Conservation (phyloP, 2,329 filamentous ascomycete genomes). For the Aspergillus viridinutans region DNA sequence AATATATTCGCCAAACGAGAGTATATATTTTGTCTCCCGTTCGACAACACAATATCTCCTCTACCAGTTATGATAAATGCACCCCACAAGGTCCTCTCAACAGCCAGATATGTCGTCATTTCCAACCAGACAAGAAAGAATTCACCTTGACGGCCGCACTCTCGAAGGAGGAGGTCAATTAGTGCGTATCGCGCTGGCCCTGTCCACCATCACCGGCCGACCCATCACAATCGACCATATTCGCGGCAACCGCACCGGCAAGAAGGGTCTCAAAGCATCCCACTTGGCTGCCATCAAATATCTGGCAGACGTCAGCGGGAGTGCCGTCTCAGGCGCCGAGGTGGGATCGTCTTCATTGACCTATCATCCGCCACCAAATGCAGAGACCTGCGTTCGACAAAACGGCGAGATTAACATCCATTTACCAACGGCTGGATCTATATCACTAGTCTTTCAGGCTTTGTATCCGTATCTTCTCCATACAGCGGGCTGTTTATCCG, state of each 20-base stretch:
- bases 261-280: conserved; percentile 54
- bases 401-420: conserved; percentile 36
- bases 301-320: conserved; percentile 48
- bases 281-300: conserved; percentile 54
- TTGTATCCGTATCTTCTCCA: conserved; percentile 56
- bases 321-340: conserved; percentile 32
- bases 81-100: not conserved
- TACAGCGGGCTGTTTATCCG: conserved; percentile 17
- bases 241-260: conserved; percentile 47
- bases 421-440: conserved; percentile 49
- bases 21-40: not conserved
- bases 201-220: conserved; percentile 50
- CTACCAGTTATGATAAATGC: too few relatives aligned
- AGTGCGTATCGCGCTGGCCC: conserved; percentile 52
- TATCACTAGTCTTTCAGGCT: conserved; percentile 56
- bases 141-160: conserved; percentile 51
- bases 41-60: too few relatives aligned
- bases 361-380: conserved; percentile 26
- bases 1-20: too few relatives aligned
- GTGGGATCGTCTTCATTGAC: conserved; percentile 34
- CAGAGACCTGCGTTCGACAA: conserved; percentile 15
- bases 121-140: not conserved
- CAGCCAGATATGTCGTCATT: not conserved
- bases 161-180: conserved; percentile 62
- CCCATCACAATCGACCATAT: conserved; percentile 52